phyloP scores from a whole-genome alignment of 768 basidiomycete species.

The Trametes cinnabarina region DNA sequence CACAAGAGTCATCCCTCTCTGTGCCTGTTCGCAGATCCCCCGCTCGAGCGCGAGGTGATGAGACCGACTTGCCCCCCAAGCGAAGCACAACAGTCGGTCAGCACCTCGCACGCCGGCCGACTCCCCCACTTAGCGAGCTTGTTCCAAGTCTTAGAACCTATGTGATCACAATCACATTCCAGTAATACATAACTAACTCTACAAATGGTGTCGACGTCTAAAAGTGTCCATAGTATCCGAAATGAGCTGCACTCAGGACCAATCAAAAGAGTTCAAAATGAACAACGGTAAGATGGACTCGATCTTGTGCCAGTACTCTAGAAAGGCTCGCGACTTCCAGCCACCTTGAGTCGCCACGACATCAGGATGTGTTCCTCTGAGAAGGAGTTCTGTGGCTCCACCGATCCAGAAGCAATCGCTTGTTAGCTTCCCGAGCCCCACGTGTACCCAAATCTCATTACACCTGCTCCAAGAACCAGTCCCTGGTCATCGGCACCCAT shows the following conservation, averaged over 20 bases:
- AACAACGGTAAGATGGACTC: conserved; percentile 14
- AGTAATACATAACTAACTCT: too few relatives aligned
- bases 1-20: too few relatives aligned
- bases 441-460: conserved; percentile 14
- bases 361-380: conserved; percentile 19
- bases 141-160: too few relatives aligned
- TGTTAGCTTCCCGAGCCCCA: neutral
- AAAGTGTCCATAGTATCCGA: conserved; percentile 2
- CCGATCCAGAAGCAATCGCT: conserved; percentile 28
- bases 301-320: conserved; percentile 25
- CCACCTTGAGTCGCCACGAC: conserved; percentile 21
- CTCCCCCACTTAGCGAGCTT: neutral
- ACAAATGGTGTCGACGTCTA: neutral
- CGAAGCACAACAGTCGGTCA: neutral
- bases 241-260: neutral
- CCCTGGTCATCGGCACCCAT: conserved; percentile 3
- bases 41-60: too few relatives aligned
- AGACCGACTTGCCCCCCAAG: too few relatives aligned
- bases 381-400: conserved; percentile 22
- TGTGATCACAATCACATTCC: too few relatives aligned
- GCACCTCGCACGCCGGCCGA: neutral
- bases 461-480: conserved; percentile 14
- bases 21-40: too few relatives aligned
- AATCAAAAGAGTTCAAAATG: conserved; percentile 7
- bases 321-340: conserved; percentile 26